These are phyloP conservation scores for Rhazya stricta DNA, from an alignment of 257 asterid species.

Conservation along the genomic window DNA sequence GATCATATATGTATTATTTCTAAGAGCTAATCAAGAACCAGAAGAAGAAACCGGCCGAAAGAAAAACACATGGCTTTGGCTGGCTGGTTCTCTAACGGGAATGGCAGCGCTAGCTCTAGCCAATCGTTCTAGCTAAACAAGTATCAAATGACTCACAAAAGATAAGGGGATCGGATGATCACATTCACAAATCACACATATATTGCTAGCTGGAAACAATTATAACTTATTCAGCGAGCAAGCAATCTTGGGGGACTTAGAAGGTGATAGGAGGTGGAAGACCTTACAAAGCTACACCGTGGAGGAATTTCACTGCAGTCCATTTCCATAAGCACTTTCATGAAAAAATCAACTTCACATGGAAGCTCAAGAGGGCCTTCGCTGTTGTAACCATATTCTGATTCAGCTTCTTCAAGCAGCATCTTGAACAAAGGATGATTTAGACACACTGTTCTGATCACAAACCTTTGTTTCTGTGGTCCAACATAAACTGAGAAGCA, in stretches of 20 bases:
- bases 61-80: neutral
- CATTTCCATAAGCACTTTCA: constrained; percentile 40
- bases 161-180: neutral
- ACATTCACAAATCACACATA: neutral
- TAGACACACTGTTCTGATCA: constrained; percentile 39
- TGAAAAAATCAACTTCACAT: constrained; percentile 42
- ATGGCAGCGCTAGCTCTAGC: too few relatives aligned
- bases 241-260: constrained; percentile 23
- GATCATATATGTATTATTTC: too few relatives aligned
- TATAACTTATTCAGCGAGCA: constrained; percentile 9
- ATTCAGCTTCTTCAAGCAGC: constrained; percentile 62
- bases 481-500: constrained; percentile 60
- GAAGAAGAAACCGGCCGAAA: neutral
- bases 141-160: neutral
- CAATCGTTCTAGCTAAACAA: neutral
- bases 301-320: constrained; percentile 21
- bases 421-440: constrained; percentile 52
- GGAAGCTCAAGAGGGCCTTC: constrained; percentile 61
- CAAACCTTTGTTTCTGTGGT: constrained; percentile 40
- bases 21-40: neutral
- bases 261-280: constrained; percentile 28
- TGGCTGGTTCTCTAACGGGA: neutral
- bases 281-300: constrained; percentile 26
- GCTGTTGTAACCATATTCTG: constrained; percentile 45
- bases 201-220: neutral